phyloP scores from a whole-genome alignment of 495 filamentous ascomycete species.

The Penicillium malachiteum region DNA sequence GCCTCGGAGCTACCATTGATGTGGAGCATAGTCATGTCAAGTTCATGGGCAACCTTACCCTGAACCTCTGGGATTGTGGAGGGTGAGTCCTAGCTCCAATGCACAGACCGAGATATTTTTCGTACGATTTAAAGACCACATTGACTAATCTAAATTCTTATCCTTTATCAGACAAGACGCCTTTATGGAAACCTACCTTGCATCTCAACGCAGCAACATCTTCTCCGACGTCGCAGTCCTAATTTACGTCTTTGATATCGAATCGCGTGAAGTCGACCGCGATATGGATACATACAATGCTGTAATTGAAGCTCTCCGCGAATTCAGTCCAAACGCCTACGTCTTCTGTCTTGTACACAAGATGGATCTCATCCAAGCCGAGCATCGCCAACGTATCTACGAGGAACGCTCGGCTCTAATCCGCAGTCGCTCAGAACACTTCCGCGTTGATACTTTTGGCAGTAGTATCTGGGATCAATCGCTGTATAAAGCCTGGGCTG shows the following conservation, averaged over 20 bases:
- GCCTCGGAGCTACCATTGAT: conserved; percentile 96
- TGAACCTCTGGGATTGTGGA: conserved; percentile 98
- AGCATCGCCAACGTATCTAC: conserved; percentile 75
- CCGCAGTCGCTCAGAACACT: conserved; percentile 69
- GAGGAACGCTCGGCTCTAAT: conserved; percentile 73
- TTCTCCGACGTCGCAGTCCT: conserved; percentile 95
- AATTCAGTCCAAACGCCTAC: conserved; percentile 79
- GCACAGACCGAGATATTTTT: neutral
- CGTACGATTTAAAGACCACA: neutral
- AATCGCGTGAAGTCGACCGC: conserved; percentile 86
- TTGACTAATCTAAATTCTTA: too few species aligned
- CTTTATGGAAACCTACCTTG: conserved; percentile 97
- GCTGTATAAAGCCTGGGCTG: conserved; percentile 97
- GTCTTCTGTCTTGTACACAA: conserved; percentile 96
- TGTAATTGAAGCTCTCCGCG: conserved; percentile 79
- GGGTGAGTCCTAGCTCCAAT: conserved; percentile 51
- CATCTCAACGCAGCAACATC: conserved; percentile 89
- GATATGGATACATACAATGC: conserved; percentile 86
- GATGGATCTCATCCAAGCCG: conserved; percentile 91
- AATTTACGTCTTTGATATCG: conserved; percentile 99
- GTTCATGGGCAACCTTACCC: conserved; percentile 93
- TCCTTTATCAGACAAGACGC: conserved; percentile 79
- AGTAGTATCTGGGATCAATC: conserved; percentile 99
- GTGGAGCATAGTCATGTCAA: conserved; percentile 97
- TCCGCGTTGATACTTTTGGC: conserved; percentile 71